Base-by-base conservation (phyloP, 768 basidiomycete genomes). In the Termitomyces sp. region DNA sequence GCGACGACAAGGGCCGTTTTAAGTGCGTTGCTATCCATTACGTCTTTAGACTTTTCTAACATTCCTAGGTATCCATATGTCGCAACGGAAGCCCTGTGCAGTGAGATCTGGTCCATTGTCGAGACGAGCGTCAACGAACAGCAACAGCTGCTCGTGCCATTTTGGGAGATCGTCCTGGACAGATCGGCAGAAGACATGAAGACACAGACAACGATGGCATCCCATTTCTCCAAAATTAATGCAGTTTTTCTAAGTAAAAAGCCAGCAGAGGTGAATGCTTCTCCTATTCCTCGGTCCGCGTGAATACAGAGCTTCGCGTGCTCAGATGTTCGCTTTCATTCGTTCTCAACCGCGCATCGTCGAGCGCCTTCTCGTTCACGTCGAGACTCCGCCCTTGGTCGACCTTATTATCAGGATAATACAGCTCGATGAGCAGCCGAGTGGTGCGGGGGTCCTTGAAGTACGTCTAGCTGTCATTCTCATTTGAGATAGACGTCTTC, bases 201-300 rank as follows among this genome's bases (percentile, higher is more conserved):
- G 72, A 88, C 83, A 14, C 83, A 89, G 63, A 90, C 89, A 77
- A 82, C 87, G 56, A 89, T 96, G 78, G 90, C 93, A 31, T 86
- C 92, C 1, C 90, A 92, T 71, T 99, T 97, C 76, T 85, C 89
- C n/a, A 92, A 96, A 72, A 90, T 98, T 63, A 97, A 93, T 67
- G 85, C 89, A 38, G 82, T 88, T 1, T 91, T 98, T 64, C 73
- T 99, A 66, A 86, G 79, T 61, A 95, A 95, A 77, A 90, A 91
- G 72, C 91, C 92, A 25, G 81, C 81, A 60, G 94, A 97, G 84
- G 94, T 94, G 73, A 68, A 80, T 80, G 49, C 64, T 63, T 65
- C 63, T 69, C 64, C 64, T 64, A 60, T 65, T 68, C 60, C 21
- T 61, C 59, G 58, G 45, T 59, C 59, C 56, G 46, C 59, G 57